phyloP scores from a whole-genome alignment of 805 yeast genomes.

The Saccharomycopsis fodiens region DNA sequence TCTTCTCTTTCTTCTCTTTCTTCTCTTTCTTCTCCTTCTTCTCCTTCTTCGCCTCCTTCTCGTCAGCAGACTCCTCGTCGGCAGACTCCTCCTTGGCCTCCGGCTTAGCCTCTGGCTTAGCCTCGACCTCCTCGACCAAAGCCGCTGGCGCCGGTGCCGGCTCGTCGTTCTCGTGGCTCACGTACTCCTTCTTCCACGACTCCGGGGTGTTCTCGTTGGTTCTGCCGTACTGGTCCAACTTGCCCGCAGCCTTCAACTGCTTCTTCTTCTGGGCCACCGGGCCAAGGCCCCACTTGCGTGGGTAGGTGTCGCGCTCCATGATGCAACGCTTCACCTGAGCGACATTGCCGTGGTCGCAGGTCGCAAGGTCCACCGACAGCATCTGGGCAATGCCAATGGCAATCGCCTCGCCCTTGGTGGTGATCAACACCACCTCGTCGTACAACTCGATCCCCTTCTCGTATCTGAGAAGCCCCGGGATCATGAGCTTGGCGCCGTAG shows the following conservation, averaged over 20 bases:
- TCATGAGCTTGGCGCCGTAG: slow-evolving; percentile 98
- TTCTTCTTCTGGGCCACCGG: slow-evolving; percentile 98
- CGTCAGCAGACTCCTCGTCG: slow-evolving; percentile 33
- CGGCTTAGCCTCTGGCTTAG: slow-evolving; percentile 27
- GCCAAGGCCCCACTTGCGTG: slow-evolving; percentile 99
- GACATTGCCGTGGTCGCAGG: slow-evolving; percentile 97
- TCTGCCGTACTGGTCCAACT: slow-evolving; percentile 93
- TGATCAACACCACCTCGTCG: slow-evolving; percentile 95
- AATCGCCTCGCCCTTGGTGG: slow-evolving; percentile 99
- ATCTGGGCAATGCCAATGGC: slow-evolving; percentile 98
- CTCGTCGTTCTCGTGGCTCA: slow-evolving; percentile 55
- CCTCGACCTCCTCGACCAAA: slow-evolving; percentile 35
- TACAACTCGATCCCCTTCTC: slow-evolving; percentile 96
- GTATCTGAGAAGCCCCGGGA: slow-evolving; percentile 95
- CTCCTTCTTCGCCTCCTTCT: slow-evolving; percentile 36
- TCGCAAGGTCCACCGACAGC: slow-evolving; percentile 94
- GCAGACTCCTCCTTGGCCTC: slow-evolving; percentile 24
- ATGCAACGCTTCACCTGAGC: slow-evolving; percentile 98
- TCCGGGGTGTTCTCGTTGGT: slow-evolving; percentile 90
- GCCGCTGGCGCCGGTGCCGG: slow-evolving; percentile 34
- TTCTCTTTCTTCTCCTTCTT: slow-evolving; percentile 47
- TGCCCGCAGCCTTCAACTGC: slow-evolving; percentile 95
- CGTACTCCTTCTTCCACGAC: slow-evolving; percentile 82
- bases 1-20: slow-evolving; percentile 44
- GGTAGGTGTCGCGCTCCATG: slow-evolving; percentile 98